Conservation (phyloP, 139 green algal genomes). For the Desmodesmus armatus region DNA sequence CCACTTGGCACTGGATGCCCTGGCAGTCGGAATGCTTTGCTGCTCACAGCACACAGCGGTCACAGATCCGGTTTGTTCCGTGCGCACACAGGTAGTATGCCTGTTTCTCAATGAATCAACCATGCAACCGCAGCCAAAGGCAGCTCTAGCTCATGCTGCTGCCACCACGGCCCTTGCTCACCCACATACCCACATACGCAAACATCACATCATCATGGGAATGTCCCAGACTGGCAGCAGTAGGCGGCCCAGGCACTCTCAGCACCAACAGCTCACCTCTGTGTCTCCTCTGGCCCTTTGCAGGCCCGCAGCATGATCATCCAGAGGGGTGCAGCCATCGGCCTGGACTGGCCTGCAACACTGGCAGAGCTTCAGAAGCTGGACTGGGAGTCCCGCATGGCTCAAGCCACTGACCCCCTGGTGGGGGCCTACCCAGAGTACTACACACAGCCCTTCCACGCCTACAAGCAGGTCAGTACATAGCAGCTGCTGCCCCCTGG, state of each 20-base stretch:
- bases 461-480: conserved; percentile 63
- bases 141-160: too few relatives aligned
- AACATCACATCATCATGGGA: too few relatives aligned
- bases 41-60: background rate
- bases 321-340: conserved; percentile 74
- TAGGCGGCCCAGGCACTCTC: too few relatives aligned
- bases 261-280: background rate
- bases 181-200: too few relatives aligned
- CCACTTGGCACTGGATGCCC: too few relatives aligned
- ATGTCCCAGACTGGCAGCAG: too few relatives aligned
- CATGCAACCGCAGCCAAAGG: too few relatives aligned
- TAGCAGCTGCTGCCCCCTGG: background rate
- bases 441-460: conserved; percentile 84
- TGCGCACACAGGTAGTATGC: background rate
- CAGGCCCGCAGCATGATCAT: conserved; percentile 71
- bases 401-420: conserved; percentile 25
- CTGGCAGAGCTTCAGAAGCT: conserved; percentile 66
- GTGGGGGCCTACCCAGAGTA: conserved; percentile 65
- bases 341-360: conserved; percentile 73
- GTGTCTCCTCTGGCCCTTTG: background rate
- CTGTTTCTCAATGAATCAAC: too few relatives aligned
- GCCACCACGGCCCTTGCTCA: too few relatives aligned
- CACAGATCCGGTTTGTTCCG: background rate
- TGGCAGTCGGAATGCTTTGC: background rate
- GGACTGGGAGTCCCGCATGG: conserved; percentile 69